These are phyloP conservation scores for Clavulina sp. DNA, from an alignment of 768 basidiomycete species.

Conservation along the genomic window DNA sequence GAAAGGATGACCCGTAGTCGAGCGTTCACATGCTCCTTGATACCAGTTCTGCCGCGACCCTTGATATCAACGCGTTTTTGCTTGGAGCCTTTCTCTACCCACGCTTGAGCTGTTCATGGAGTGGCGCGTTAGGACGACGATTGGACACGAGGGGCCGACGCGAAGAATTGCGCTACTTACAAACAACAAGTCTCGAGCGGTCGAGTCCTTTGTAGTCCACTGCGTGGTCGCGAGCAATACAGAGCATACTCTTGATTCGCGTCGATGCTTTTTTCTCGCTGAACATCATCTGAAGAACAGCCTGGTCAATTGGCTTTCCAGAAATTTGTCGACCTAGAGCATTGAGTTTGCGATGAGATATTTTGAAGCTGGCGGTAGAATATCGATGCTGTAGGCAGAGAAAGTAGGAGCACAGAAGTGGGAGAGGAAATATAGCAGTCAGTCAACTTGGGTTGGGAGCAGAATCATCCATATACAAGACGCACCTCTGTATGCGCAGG, in stretches of 20 bases:
- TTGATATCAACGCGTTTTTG: conserved; percentile 58
- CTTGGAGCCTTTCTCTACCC: conserved; percentile 74
- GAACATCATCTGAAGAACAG: conserved; percentile 94
- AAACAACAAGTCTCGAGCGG: conserved; percentile 54
- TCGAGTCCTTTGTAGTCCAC: conserved; percentile 56
- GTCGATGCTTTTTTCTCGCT: conserved; percentile 79
- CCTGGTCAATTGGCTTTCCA: conserved; percentile 82
- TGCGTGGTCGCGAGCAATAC: conserved; percentile 75
- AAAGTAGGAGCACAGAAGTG: background rate
- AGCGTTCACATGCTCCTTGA: conserved; percentile 59
- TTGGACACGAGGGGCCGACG: background rate
- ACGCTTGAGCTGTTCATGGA: conserved; percentile 54
- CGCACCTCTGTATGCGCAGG: background rate
- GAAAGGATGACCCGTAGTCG: conserved; percentile 58
- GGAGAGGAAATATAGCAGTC: background rate
- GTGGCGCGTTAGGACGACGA: background rate
- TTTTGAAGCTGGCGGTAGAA: conserved; percentile 83
- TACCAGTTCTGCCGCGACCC: conserved; percentile 66
- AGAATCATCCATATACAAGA: background rate
- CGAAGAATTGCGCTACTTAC: conserved; percentile 31
- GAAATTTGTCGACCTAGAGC: conserved; percentile 70
- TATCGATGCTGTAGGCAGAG: conserved; percentile 57
- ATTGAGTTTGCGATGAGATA: conserved; percentile 78
- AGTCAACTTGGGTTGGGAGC: background rate
- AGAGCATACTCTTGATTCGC: conserved; percentile 77